Evolutionary conservation across 2,329 filamentous ascomycete species (phyloP), one percentile per base, ranked within the genome.

Genomic region (Exophiala calicioides): DNA sequence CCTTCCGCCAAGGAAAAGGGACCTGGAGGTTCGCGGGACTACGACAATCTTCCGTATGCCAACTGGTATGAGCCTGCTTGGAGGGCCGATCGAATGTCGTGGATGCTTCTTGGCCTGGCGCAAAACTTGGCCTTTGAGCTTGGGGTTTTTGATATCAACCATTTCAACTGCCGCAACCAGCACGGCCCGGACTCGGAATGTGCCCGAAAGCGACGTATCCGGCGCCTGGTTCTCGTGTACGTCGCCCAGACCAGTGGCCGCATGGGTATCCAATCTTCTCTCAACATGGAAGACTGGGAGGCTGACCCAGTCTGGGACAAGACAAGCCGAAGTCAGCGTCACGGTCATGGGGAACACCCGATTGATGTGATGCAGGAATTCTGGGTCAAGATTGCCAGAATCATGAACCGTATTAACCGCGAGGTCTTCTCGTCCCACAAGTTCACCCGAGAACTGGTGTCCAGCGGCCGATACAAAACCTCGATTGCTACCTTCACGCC

Each of bases 11-110:
- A 40, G 29, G 29, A 37, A 4, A 40, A 48, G 10, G 46, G 52
- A 20, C 34, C 20, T 6, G 52, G 72, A 42, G 65, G 65, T 3
- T 66, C 60, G 42, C 57, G 67, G 46, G 66, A 72, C 41, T 69
- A 69, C 5, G 65, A 67, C 50, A 56, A 53, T 65, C 77, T 90
- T 20, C 93, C 71, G 2, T 73, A 96, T 55, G 90, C 95, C 63
- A 91, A 89, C 65, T 97, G 93, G 89, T 80, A 97, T 3, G 93
- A 98, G 66, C 93, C 93, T 2, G 91, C 89, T 6, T 96, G 91
- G 89, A 80, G 91, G 59, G 80, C 75, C 0, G 77, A 80, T 55
- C 71, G 77, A 2, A 80, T 81, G 77, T 80, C 77, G 1, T 81
- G 78, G 78, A 80, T 79, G 72, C 57, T 80, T 15, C 69, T 81